These are phyloP conservation scores for Rhizomucor miehei DNA, from an alignment of 371 early-diverging fungal species.

Conservation along the genomic window DNA sequence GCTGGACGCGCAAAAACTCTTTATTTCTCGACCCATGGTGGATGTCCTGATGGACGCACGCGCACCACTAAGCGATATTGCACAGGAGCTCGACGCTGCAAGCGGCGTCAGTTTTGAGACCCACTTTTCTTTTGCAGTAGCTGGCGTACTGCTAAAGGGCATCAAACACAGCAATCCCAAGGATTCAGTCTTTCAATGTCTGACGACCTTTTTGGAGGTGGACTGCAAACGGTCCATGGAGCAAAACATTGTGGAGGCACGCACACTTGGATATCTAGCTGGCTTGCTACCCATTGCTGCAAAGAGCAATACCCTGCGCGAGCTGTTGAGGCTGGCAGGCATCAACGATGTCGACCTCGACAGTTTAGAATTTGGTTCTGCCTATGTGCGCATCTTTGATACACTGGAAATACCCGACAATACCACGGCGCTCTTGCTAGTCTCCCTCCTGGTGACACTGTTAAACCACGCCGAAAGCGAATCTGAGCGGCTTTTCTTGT, in stretches of 20 bases:
- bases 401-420: constrained; percentile 67
- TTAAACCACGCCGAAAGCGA: constrained; percentile 84
- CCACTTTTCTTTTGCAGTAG: constrained; percentile 86
- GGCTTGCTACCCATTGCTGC: constrained; percentile 72
- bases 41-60: constrained; percentile 71
- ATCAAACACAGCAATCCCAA: constrained; percentile 74
- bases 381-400: constrained; percentile 64
- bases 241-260: constrained; percentile 54
- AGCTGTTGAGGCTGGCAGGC: constrained; percentile 61
- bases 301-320: constrained; percentile 58
- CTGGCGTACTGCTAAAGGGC: constrained; percentile 79
- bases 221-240: constrained; percentile 52
- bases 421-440: constrained; percentile 68
- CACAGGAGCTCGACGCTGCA: constrained; percentile 64
- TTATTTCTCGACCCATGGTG: constrained; percentile 61
- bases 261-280: constrained; percentile 72
- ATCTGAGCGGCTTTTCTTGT: constrained; percentile 78
- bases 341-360: constrained; percentile 54
- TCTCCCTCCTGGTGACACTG: constrained; percentile 77
- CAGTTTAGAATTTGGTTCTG: constrained; percentile 44
- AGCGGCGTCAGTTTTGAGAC: constrained; percentile 78
- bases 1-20: constrained; percentile 70
- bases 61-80: constrained; percentile 58
- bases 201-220: constrained; percentile 72
- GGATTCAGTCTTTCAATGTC: constrained; percentile 64